Evolutionary conservation across 2,329 filamentous ascomycete genomes (phyloP), one percentile per base, ranked within the genome.

Genomic region (Monosporascus sp.): DNA sequence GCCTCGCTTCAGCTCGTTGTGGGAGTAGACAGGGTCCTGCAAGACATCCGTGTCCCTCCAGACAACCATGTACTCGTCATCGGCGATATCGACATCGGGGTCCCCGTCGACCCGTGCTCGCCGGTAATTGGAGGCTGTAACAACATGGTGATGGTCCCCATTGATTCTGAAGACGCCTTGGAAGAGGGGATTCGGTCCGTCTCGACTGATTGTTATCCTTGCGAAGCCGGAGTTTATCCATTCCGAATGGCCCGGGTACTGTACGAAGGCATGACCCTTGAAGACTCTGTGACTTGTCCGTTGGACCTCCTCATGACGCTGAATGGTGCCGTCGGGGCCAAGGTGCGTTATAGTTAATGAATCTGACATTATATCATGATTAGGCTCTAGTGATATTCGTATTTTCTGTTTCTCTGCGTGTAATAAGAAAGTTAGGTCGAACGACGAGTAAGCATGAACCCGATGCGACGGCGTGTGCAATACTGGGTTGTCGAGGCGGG

Each of bases 181-280:
- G 62, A 99, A 99, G 31, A 96, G 71, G 22, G 94, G 94, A 17
- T 81, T 68, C 43, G 76, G 70, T 2, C 94, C 94, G 72, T 99
- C 94, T 58, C 79, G 78, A 61, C 84, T 80, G 11, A 99, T 76
- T 48, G 86, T 84, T 57, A 97, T 84, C 54, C 94, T 81, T 44
- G 93, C 90, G 89, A 90, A 97, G 45, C 94, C 94, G 17, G 86
- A 88, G 59, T 87, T 84, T 52, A 84, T 84, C 90, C 91, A 97
- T 59, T 84, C 81, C 8, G 72, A 64, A 26, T 80, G 77, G 50
- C 78, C 79, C 6, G 78, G 74, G 22, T 80, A 79, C 56, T 85
- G 80, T 47, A 91, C 71, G 76, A 87, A 95, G 2, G 90, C 80
- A 26, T 83, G 78, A 38, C 94, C 94, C 69, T 87, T 91, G 77